phyloP scores from a whole-genome alignment of 164 flowering plant genomes.

The Macadamia integrifolia region DNA sequence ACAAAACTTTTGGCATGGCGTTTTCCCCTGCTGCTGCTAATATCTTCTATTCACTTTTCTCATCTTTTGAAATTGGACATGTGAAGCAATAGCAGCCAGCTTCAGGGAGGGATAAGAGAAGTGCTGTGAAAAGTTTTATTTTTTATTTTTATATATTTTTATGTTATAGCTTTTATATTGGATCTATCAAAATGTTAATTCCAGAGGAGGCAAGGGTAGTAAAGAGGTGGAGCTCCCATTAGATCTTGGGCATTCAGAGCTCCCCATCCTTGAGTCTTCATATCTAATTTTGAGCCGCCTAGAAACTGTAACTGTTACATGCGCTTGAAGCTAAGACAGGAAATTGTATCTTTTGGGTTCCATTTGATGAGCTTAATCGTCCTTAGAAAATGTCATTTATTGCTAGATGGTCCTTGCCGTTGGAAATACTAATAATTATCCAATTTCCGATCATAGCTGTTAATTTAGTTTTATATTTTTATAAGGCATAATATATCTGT shows the following conservation, averaged over 20 bases:
- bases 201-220: background rate
- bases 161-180: too few species aligned
- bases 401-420: background rate
- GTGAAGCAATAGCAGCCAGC: too few species aligned
- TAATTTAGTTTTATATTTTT: conserved; percentile 18
- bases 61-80: too few species aligned
- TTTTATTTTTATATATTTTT: too few species aligned
- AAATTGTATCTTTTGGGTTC: background rate
- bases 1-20: too few species aligned
- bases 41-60: too few species aligned
- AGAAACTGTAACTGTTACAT: background rate
- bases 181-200: background rate
- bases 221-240: background rate
- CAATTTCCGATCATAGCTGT: conserved; percentile 5
- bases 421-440: background rate
- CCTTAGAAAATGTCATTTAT: background rate
- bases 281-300: background rate
- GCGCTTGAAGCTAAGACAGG: background rate
- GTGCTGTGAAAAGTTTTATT: too few species aligned
- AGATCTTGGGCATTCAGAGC: background rate
- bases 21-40: too few species aligned
- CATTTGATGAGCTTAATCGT: background rate
- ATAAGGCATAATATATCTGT: conserved; percentile 20
- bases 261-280: background rate
- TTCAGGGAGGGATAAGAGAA: too few species aligned